Evolutionary conservation across 805 yeast species (phyloP), one percentile per base, ranked within the genome.

Genomic region (Teunomyces funiuensis): DNA sequence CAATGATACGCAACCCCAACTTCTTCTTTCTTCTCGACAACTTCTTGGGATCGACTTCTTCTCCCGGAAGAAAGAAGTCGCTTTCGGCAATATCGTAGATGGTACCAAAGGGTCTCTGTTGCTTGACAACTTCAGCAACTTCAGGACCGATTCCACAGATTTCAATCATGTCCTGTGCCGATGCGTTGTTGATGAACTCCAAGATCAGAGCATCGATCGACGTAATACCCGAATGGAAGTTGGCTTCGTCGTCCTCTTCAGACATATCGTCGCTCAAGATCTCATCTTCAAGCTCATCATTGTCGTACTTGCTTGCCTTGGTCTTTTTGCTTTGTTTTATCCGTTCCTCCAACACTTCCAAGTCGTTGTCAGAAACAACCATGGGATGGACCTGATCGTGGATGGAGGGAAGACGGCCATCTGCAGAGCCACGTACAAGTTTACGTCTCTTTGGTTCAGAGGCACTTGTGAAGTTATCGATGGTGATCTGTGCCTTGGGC

Each of bases 111-210:
- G 98, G 97, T 52, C 99, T 74, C 43, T 73, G 70, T 4, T 72
- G 63, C n/a, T 87, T 72, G 13, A 93, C 65, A 5, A 69, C 47
- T 23, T 79, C 75, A 0, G 95, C 97, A 20, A 79, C 70, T 6
- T 73, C 77, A 8, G 86, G 82, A 1, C 80, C 69, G 37, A 88
- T 81, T 20, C 81, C 81, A 5, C 93, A 80, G 23, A 90, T 79
- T 64, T 91, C 98, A 8, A 84, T 77, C 33, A 93, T 68, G 57
- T 90, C 96, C 42, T 81, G 78, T 2, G 69, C 71, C 11, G 85
- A 77, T 1, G 95, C 91, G 9, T 79, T 76, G 61, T 93, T 93
- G 48, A 91, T 71, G 52, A 93, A 89, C 33, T 81, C 77, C 36
- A 90, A 65, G 18, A 88, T 78, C 44, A 87, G 81, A 11, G 71